phyloP scores from a whole-genome alignment of 2,329 filamentous ascomycete genomes.

The Venturia oleaginea region DNA sequence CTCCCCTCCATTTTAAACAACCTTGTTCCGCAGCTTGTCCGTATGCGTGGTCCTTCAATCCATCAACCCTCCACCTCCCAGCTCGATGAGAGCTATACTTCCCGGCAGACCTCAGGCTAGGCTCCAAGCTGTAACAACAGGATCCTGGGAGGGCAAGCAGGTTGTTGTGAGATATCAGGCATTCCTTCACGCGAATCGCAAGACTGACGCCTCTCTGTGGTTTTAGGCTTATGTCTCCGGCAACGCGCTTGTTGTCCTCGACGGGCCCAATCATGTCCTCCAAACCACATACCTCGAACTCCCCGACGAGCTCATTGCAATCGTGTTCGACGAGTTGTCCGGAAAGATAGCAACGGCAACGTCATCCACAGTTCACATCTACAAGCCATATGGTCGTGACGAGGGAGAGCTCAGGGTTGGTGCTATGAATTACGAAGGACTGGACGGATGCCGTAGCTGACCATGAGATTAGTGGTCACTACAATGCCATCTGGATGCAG shows the following conservation, averaged over 20 bases:
- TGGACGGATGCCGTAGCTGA: slow-evolving; percentile 17
- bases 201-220: slow-evolving; percentile 9
- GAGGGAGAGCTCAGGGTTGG: slow-evolving; percentile 66
- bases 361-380: slow-evolving; percentile 59
- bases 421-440: not conserved
- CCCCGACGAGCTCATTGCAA: slow-evolving; percentile 57
- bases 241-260: slow-evolving; percentile 75
- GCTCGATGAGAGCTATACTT: slow-evolving; percentile 62
- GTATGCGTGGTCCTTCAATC: not conserved
- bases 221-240: slow-evolving; percentile 78
- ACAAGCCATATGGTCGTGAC: slow-evolving; percentile 62
- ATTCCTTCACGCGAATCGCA: slow-evolving; percentile 15
- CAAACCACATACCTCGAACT: slow-evolving; percentile 89
- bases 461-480: slow-evolving; percentile 43
- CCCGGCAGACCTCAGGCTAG: slow-evolving; percentile 70
- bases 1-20: not conserved
- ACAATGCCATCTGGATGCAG: slow-evolving; percentile 48
- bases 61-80: not conserved
- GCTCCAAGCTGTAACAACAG: slow-evolving; percentile 68
- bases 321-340: slow-evolving; percentile 70
- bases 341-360: slow-evolving; percentile 80
- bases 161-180: slow-evolving; percentile 52
- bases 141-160: slow-evolving; percentile 62
- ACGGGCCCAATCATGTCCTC: slow-evolving; percentile 62
- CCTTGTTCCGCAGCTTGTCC: not conserved